Conservation (phyloP, 2,329 filamentous ascomycete species). For the Dactylellina drechsleri region DNA sequence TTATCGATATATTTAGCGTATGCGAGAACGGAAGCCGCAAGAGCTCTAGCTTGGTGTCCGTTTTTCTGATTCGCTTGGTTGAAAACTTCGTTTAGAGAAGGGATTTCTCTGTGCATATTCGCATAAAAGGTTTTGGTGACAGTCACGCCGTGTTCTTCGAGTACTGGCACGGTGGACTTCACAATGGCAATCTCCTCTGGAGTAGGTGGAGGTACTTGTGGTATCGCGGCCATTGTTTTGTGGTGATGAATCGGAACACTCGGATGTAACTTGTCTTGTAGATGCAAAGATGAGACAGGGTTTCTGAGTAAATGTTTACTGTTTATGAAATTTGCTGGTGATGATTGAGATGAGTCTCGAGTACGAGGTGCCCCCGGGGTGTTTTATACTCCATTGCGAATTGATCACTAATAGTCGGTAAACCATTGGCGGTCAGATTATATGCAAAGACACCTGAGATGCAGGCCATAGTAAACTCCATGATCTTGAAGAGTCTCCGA, state of each 20-base stretch:
- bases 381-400: not conserved
- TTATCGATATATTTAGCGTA: conserved; percentile 74
- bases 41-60: conserved; percentile 74
- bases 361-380: too few species aligned
- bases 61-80: conserved; percentile 75
- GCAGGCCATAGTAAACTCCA: too few species aligned
- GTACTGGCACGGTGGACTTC: conserved; percentile 79
- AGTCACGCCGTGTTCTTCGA: conserved; percentile 73
- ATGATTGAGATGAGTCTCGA: too few species aligned
- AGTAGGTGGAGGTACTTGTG: conserved; percentile 65
- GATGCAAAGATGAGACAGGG: not conserved
- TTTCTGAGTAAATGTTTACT: too few species aligned
- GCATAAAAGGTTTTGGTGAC: conserved; percentile 80
- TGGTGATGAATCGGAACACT: not conserved
- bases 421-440: too few species aligned
- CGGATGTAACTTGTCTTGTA: not conserved
- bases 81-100: conserved; percentile 75
- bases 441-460: not conserved
- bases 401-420: not conserved
- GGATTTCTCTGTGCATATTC: conserved; percentile 73
- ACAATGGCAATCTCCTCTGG: conserved; percentile 74
- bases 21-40: conserved; percentile 75
- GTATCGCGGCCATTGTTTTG: conserved; percentile 14
- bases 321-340: too few species aligned
- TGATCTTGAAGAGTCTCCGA: conserved; percentile 15